Conservation (phyloP, 202 grass and related monocot species). For the Hordeum pubiflorum region DNA sequence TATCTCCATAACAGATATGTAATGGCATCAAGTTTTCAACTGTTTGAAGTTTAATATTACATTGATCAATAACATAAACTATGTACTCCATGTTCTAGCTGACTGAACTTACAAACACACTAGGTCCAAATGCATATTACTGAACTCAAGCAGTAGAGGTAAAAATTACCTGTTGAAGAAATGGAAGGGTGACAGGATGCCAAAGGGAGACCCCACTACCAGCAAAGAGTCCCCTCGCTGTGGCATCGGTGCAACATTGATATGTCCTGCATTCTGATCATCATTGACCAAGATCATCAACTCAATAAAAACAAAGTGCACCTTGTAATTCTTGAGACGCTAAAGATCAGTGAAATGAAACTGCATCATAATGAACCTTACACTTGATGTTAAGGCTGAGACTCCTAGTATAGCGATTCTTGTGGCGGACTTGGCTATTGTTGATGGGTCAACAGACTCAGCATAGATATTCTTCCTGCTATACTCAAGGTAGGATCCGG, state of each 20-base stretch:
- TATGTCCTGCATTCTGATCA: constrained; percentile 45
- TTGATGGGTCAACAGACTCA: constrained; percentile 34
- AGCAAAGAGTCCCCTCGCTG: constrained; percentile 67
- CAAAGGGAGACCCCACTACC: constrained; percentile 82
- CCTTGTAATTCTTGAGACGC: constrained; percentile 17
- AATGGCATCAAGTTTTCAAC: not conserved
- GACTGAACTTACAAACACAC: not conserved
- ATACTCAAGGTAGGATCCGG: constrained; percentile 40
- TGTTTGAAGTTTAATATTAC: not conserved
- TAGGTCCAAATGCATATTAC: not conserved
- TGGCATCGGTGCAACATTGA: constrained; percentile 50
- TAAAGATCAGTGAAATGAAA: constrained; percentile 22
- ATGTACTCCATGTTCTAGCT: not conserved
- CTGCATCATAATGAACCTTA: constrained; percentile 17
- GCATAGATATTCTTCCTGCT: constrained; percentile 30
- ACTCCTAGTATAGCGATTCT: constrained; percentile 89
- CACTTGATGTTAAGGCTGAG: constrained; percentile 36
- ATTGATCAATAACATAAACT: not conserved
- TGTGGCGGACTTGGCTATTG: constrained; percentile 55
- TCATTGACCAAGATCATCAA: constrained; percentile 19
- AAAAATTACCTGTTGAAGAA: constrained; percentile 82
- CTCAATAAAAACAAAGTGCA: not conserved
- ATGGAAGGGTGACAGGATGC: constrained; percentile 70
- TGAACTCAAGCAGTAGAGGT: constrained; percentile 20
- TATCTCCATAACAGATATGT: not conserved